These are phyloP conservation scores for Datura wrightii DNA, from an alignment of 257 asterid genomes.

Conservation along the genomic window DNA sequence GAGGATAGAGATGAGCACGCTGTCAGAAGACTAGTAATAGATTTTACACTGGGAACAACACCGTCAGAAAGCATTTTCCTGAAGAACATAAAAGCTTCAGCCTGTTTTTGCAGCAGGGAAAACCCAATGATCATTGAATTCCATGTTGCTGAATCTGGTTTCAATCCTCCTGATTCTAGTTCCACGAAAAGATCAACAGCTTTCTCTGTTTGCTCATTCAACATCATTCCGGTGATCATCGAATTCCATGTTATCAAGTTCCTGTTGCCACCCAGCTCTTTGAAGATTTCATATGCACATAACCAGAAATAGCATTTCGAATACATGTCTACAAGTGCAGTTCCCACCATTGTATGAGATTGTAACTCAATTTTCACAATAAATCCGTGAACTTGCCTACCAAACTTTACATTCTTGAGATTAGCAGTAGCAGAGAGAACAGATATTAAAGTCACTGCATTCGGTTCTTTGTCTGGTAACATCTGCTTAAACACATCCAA, in stretches of 20 bases:
- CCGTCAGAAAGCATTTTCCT: slow-evolving; percentile 63
- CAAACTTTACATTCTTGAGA: slow-evolving; percentile 57
- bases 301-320: slow-evolving; percentile 76
- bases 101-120: slow-evolving; percentile 55
- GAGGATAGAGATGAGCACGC: slow-evolving; percentile 64
- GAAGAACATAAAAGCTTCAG: slow-evolving; percentile 68
- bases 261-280: slow-evolving; percentile 58
- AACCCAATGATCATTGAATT: slow-evolving; percentile 86
- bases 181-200: slow-evolving; percentile 63
- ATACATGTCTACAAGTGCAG: slow-evolving; percentile 81
- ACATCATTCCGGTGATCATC: slow-evolving; percentile 86
- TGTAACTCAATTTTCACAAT: slow-evolving; percentile 49
- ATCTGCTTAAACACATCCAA: slow-evolving; percentile 66
- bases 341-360: slow-evolving; percentile 60
- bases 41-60: slow-evolving; percentile 52
- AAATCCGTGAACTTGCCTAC: slow-evolving; percentile 76
- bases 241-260: slow-evolving; percentile 81
- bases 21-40: slow-evolving; percentile 68
- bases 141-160: slow-evolving; percentile 80
- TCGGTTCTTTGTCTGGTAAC: slow-evolving; percentile 50
- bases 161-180: slow-evolving; percentile 55
- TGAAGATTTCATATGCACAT: slow-evolving; percentile 62
- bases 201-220: slow-evolving; percentile 53
- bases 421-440: slow-evolving; percentile 72
- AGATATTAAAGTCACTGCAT: slow-evolving; percentile 61